Conservation (phyloP, 192 early-diverging fungal species). For the Mortierella claussenii region DNA sequence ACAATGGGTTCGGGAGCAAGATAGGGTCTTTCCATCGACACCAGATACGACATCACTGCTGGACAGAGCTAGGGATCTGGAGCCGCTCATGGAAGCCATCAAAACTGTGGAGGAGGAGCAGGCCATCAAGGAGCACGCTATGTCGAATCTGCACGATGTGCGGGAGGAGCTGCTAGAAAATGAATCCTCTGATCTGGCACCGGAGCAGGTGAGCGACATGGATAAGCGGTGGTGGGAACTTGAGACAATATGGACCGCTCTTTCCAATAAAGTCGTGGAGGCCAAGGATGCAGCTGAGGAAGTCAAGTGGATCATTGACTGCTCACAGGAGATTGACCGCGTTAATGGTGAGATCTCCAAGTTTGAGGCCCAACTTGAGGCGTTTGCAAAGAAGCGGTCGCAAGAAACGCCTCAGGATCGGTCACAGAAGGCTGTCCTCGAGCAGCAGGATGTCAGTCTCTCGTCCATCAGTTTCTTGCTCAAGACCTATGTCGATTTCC, state of each 20-base stretch:
- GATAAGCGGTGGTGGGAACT: slow-evolving; percentile 51
- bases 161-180: slow-evolving; percentile 44
- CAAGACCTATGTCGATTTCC: slow-evolving; percentile 48
- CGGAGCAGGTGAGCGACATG: slow-evolving; percentile 42
- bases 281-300: slow-evolving; percentile 42
- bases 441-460: slow-evolving; percentile 47
- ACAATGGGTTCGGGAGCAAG: slow-evolving; percentile 36
- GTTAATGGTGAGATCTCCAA: slow-evolving; percentile 46
- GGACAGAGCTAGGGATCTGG: slow-evolving; percentile 35
- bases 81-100: slow-evolving; percentile 30
- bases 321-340: slow-evolving; percentile 45
- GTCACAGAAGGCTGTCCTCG: slow-evolving; percentile 25
- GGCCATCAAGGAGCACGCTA: slow-evolving; percentile 36
- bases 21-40: slow-evolving; percentile 8
- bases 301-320: slow-evolving; percentile 52
- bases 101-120: slow-evolving; percentile 44
- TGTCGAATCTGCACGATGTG: slow-evolving; percentile 50
- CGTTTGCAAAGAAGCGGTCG: slow-evolving; percentile 33
- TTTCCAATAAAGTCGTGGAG: slow-evolving; percentile 39
- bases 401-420: slow-evolving; percentile 40
- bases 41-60: slow-evolving; percentile 30
- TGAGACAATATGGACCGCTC: slow-evolving; percentile 43
- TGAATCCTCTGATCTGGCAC: slow-evolving; percentile 36
- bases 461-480: slow-evolving; percentile 48
- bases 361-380: slow-evolving; percentile 38